phyloP scores from a whole-genome alignment of 1,284 basidiomycete genomes.

The Malassezia restricta region DNA sequence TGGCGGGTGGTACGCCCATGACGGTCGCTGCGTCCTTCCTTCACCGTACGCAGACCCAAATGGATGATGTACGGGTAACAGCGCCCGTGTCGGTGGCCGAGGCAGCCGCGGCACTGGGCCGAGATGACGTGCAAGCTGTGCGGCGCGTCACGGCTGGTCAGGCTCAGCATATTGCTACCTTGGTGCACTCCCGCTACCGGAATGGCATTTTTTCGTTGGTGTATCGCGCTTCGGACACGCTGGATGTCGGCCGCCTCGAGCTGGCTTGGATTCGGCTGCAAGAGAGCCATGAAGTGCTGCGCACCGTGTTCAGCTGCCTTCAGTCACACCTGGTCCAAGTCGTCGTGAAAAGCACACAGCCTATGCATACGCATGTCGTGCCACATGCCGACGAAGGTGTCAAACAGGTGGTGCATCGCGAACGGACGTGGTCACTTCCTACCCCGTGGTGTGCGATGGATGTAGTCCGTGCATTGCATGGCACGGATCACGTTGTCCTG shows the following conservation, averaged over 20 bases:
- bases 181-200: constrained; percentile 13
- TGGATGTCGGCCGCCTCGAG: constrained; percentile 10
- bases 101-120: not conserved
- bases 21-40: constrained; percentile 9
- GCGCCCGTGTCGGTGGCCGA: not conserved
- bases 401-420: not conserved
- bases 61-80: constrained; percentile 20
- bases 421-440: not conserved
- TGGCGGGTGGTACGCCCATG: constrained; percentile 24
- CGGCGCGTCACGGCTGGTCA: constrained; percentile 31
- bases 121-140: constrained; percentile 17
- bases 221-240: constrained; percentile 11
- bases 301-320: constrained; percentile 22
- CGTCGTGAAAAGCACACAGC: not conserved
- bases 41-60: not conserved
- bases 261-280: constrained; percentile 24
- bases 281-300: constrained; percentile 25
- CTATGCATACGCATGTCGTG: not conserved
- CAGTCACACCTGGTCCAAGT: constrained; percentile 19
- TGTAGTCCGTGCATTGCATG: not conserved
- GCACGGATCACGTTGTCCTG: constrained; percentile 20
- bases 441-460: constrained; percentile 1
- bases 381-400: not conserved
- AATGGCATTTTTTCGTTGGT: constrained; percentile 27
- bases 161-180: constrained; percentile 22